A percentile compares a stretch with the other conserved stretches of the same genome.
phyloP scores from a whole-genome alignment of 2,329 filamentous ascomycete species.

The Coleophoma eucalyptorum region DNA sequence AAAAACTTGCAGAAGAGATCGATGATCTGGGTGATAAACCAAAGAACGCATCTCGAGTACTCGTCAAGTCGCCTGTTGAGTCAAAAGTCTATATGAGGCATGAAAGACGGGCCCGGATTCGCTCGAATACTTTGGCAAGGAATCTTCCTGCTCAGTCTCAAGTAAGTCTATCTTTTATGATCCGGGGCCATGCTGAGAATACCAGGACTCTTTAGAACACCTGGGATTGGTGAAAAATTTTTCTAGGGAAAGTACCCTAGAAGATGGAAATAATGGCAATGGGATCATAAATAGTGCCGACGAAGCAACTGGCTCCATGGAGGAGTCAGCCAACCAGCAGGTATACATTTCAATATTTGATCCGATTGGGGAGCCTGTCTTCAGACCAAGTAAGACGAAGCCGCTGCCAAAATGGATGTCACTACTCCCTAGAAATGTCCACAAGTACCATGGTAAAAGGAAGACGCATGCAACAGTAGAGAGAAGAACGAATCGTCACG shows the following conservation, averaged over 20 bases:
- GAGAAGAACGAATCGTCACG: background rate
- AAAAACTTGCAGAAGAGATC: slow-evolving; percentile 25
- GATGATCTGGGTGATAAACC: slow-evolving; percentile 2
- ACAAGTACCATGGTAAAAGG: slow-evolving; percentile 8
- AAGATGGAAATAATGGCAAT: slow-evolving; percentile 13
- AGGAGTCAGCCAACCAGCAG: slow-evolving; percentile 2
- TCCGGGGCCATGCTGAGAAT: no score
- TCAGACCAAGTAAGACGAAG: slow-evolving; percentile 45
- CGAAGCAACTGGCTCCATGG: background rate
- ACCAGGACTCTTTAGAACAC: background rate
- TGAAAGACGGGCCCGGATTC: no score
- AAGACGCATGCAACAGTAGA: background rate
- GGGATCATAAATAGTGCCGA: slow-evolving; percentile 10
- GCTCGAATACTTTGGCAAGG: no score
- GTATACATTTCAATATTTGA: slow-evolving; percentile 49
- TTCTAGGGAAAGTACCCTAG: slow-evolving; percentile 11
- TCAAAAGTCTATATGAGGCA: background rate
- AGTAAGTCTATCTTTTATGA: no score
- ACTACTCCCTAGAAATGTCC: slow-evolving; percentile 21
- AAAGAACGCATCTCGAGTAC: slow-evolving; percentile 4
- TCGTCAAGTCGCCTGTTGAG: background rate
- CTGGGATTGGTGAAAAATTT: slow-evolving; percentile 6
- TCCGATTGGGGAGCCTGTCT: slow-evolving; percentile 41
- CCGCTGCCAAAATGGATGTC: slow-evolving; percentile 40
- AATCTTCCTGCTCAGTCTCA: no score